These are phyloP conservation scores for Naganishia onofrii DNA, from an alignment of 768 basidiomycete genomes.

Conservation along the genomic window DNA sequence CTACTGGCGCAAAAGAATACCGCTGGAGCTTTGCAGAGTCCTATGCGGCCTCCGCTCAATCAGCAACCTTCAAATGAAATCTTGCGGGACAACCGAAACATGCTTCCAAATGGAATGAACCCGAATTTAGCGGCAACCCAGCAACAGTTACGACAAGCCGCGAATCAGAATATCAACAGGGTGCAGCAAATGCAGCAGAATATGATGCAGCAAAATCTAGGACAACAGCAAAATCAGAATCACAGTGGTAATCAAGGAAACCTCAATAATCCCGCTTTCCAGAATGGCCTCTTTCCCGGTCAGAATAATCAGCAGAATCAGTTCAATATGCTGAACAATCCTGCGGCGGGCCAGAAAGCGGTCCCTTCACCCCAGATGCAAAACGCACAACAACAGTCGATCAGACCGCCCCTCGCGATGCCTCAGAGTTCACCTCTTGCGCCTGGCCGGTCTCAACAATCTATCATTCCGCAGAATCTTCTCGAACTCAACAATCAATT, in stretches of 20 bases:
- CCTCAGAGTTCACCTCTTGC: slow-evolving; percentile 14
- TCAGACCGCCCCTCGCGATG: neutral
- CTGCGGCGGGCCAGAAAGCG: neutral
- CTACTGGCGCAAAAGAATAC: slow-evolving; percentile 12
- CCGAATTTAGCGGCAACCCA: slow-evolving; percentile 17
- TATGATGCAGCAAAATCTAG: slow-evolving; percentile 14
- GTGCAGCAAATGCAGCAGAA: slow-evolving; percentile 20
- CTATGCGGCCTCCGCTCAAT: slow-evolving; percentile 21
- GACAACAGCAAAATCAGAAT: slow-evolving; percentile 14
- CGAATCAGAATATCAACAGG: slow-evolving; percentile 12
- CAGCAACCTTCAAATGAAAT: neutral
- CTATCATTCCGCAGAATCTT: neutral
- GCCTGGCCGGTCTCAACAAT: slow-evolving; percentile 8
- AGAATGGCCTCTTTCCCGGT: slow-evolving; percentile 1
- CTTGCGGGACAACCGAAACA: slow-evolving; percentile 11
- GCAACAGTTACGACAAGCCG: slow-evolving; percentile 4
- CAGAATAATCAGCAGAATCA: slow-evolving; percentile 12
- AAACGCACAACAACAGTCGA: slow-evolving; percentile 15
- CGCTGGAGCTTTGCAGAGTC: neutral
- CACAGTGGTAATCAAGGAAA: slow-evolving; percentile 5
- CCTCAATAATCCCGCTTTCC: slow-evolving; percentile 6
- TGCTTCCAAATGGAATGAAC: slow-evolving; percentile 3
- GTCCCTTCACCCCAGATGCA: slow-evolving; percentile 17
- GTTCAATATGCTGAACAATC: slow-evolving; percentile 17
- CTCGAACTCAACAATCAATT: slow-evolving; percentile 22